Evolutionary conservation across 176 grass and related monocot species (phyloP), one percentile per base, ranked within the genome.

Genomic region (Carex littledalei): DNA sequence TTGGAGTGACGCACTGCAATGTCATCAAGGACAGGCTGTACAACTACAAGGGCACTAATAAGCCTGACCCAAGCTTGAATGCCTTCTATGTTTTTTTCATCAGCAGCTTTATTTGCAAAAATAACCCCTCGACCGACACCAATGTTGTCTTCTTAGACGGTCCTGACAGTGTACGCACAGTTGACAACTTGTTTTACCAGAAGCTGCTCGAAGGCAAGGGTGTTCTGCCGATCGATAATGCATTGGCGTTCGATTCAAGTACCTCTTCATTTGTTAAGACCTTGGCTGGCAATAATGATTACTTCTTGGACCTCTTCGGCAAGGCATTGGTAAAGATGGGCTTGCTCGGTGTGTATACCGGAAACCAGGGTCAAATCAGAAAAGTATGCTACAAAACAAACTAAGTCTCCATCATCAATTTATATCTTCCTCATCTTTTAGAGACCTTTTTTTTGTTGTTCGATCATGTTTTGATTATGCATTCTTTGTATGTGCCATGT

Each of bases 291-390:
- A 82, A 26, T 86, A 31, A 15, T 9, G 72, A 35, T 11, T 62
- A 62, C 1, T 94, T 94, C 63, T 0, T 78, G 34, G 56, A 58
- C n/a, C 20, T 15, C n/a, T 89, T 89, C 22, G 80, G 49, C 64
- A 49, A 80, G 7, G 53, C 18, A 20, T 14, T 89, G 52, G 87
- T 85, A 37, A 81, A 75, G 77, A 41, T 89, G 65, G 55, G 83
- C 21, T 43, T 56, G 16, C 12, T 82, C 5, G 75, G 84, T 8
- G 84, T 82, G 22, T 66, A 86, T 20, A 86, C 77, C 2, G 77
- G 84, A 50, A 81, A 84, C 4, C 84, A 89, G 41, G 87, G 84
- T 6, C 50, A 86, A 54, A 75, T 89, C 63, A 85, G 87, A 21
- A 66, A 65, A 55, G 32, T 35, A 1, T 89, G 87, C 77, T 64